A percentile compares a stretch with the other conserved stretches of the same genome.
These are phyloP conservation scores for Biscogniauxia marginata DNA, from an alignment of 2,329 filamentous ascomycete genomes.

Conservation along the genomic window DNA sequence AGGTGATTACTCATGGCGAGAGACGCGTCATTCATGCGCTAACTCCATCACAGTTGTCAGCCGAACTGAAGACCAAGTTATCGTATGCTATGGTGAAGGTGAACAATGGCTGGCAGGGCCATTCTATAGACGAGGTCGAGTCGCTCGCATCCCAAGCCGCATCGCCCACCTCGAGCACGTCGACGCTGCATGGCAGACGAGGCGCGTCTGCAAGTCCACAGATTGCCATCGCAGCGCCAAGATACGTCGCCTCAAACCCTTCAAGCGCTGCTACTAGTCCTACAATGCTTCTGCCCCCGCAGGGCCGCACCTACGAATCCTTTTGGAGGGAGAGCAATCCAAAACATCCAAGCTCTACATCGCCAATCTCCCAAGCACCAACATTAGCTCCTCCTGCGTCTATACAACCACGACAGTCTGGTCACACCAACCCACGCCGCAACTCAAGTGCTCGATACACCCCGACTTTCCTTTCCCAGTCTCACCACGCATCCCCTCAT, in stretches of 20 bases:
- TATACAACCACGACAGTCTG: constrained; percentile 48
- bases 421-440: constrained; percentile 44
- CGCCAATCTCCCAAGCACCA: constrained; percentile 35
- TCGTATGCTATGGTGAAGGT: constrained; percentile 95
- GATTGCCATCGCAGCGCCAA: constrained; percentile 37
- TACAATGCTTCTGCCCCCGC: constrained; percentile 21
- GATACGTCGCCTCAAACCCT: constrained; percentile 30
- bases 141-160: constrained; percentile 66
- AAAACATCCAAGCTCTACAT: constrained; percentile 39
- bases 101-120: constrained; percentile 82
- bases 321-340: constrained; percentile 44
- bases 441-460: constrained; percentile 50
- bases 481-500: constrained; percentile 46
- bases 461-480: constrained; percentile 49
- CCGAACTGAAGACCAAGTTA: constrained; percentile 75
- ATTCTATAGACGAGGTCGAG: constrained; percentile 75
- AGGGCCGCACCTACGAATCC: constrained; percentile 40
- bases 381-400: constrained; percentile 53
- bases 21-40: constrained; percentile 17
- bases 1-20: constrained; percentile 54
- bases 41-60: constrained; percentile 29
- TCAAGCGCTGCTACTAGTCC: constrained; percentile 33
- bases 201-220: constrained; percentile 56
- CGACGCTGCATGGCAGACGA: constrained; percentile 52
- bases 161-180: constrained; percentile 60